These are phyloP conservation scores for Tephrocybe sp. DNA, from an alignment of 768 basidiomycete genomes.

Conservation along the genomic window DNA sequence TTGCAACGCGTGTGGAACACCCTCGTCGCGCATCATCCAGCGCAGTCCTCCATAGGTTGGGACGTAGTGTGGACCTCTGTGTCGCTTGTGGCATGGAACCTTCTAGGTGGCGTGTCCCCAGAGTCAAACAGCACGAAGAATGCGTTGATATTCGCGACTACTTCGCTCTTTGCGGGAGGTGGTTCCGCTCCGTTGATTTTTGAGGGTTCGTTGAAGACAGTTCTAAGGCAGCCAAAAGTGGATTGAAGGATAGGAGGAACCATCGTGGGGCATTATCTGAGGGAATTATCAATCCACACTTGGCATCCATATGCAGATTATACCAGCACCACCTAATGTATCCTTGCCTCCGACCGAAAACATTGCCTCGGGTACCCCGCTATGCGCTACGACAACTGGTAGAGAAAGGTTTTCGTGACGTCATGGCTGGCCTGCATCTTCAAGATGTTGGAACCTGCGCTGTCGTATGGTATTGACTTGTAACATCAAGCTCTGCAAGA, in stretches of 20 bases:
- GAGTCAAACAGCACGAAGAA: neutral
- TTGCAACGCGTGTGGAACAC: conserved; percentile 29
- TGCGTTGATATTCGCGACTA: neutral
- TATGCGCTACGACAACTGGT: too few relatives aligned
- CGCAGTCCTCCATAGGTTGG: conserved; percentile 64
- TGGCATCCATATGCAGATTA: too few relatives aligned
- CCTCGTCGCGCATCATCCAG: conserved; percentile 57
- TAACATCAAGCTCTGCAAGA: too few relatives aligned
- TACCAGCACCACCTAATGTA: too few relatives aligned
- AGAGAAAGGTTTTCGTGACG: too few relatives aligned
- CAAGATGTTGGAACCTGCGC: too few relatives aligned
- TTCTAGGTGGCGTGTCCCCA: neutral
- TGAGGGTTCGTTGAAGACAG: neutral
- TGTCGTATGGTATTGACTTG: too few relatives aligned
- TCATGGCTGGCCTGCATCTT: too few relatives aligned
- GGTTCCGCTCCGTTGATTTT: conserved; percentile 13
- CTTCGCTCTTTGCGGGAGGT: conserved; percentile 5
- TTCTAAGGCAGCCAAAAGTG: neutral
- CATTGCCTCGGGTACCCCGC: too few relatives aligned
- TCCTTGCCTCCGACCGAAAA: too few relatives aligned
- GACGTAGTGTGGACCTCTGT: conserved; percentile 59
- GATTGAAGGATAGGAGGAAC: neutral
- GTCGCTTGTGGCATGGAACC: conserved; percentile 40
- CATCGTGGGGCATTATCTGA: neutral
- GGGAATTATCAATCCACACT: too few relatives aligned